Evolutionary conservation across 2,329 filamentous ascomycete species (phyloP).

Genomic region (Raffaelea arxii): DNA sequence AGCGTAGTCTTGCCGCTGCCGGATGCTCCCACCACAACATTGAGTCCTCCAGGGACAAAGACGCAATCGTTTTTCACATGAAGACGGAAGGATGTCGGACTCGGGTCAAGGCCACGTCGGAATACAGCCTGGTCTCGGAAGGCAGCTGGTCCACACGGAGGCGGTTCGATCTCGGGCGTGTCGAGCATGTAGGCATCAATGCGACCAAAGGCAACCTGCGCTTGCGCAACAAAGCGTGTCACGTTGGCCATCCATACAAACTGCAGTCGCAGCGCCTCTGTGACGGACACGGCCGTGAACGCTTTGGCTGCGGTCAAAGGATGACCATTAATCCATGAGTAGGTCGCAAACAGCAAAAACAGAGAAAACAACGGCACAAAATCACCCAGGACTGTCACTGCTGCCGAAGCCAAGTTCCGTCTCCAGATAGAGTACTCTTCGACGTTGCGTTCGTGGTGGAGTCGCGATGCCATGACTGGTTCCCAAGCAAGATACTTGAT

Average conservation of each 20-base stretch:
- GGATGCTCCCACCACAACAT: slow-evolving; percentile 43
- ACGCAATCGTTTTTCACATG: slow-evolving; percentile 32
- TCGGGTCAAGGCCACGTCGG: slow-evolving; percentile 29
- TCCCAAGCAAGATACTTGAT: slow-evolving; percentile 56
- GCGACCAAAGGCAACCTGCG: slow-evolving; percentile 26
- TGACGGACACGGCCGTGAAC: slow-evolving; percentile 45
- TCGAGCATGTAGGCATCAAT: slow-evolving; percentile 45
- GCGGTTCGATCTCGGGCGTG: slow-evolving; percentile 35
- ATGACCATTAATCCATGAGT: slow-evolving; percentile 36
- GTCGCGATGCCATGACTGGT: slow-evolving; percentile 37
- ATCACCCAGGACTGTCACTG: slow-evolving; percentile 39
- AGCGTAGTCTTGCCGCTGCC: slow-evolving; percentile 50
- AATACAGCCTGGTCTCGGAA: slow-evolving; percentile 19
- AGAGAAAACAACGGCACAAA: slow-evolving; percentile 42
- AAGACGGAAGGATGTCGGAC: slow-evolving; percentile 37
- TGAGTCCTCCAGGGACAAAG: slow-evolving; percentile 44
- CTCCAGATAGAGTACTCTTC: slow-evolving; percentile 48
- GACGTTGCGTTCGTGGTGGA: slow-evolving; percentile 35
- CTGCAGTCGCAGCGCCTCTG: slow-evolving; percentile 38
- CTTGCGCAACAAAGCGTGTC: slow-evolving; percentile 28
- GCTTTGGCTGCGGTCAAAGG: slow-evolving; percentile 43
- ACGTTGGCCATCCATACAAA: slow-evolving; percentile 21
- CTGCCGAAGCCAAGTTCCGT: slow-evolving; percentile 35
- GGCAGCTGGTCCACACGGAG: slow-evolving; percentile 33
- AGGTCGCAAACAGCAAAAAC: slow-evolving; percentile 43